Conservation (phyloP, 257 asterid species). For the Linaria vulgaris region DNA sequence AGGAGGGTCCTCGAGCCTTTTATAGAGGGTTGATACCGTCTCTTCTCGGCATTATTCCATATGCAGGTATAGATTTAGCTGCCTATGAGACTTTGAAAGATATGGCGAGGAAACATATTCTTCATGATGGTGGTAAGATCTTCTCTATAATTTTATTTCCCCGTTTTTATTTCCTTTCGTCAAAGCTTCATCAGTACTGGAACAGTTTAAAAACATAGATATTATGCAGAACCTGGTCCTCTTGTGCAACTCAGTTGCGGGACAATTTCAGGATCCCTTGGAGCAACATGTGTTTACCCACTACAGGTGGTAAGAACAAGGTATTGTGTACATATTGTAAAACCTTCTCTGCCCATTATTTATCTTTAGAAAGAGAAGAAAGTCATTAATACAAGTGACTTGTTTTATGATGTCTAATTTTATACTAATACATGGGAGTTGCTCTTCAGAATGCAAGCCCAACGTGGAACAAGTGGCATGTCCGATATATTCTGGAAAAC, state of each 20-base stretch:
- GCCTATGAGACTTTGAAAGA: conserved; percentile 91
- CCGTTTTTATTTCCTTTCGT: conserved; percentile 7
- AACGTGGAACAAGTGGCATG: conserved; percentile 55
- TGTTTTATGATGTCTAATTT: not conserved
- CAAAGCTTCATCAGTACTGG: conserved; percentile 15
- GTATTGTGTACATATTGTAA: conserved; percentile 34
- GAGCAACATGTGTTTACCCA: conserved; percentile 96
- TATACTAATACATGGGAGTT: conserved; percentile 22
- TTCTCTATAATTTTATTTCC: conserved; percentile 6
- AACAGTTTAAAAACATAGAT: conserved; percentile 24
- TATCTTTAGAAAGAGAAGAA: not conserved
- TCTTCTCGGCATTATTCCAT: conserved; percentile 92
- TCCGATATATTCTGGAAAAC: conserved; percentile 72
- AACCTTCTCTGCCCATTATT: not conserved
- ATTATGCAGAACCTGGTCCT: conserved; percentile 88
- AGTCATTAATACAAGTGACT: not conserved
- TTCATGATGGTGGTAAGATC: conserved; percentile 71
- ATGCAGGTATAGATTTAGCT: conserved; percentile 91
- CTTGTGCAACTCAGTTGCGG: conserved; percentile 91
- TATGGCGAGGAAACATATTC: conserved; percentile 68
- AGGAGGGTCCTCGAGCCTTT: conserved; percentile 94
- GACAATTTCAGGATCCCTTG: conserved; percentile 89
- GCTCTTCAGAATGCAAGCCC: conserved; percentile 91
- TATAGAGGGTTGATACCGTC: conserved; percentile 91
- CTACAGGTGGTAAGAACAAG: conserved; percentile 95